Evolutionary conservation across 2,329 filamentous ascomycete genomes (phyloP).

Genomic region (Exophiala dermatitidis): DNA sequence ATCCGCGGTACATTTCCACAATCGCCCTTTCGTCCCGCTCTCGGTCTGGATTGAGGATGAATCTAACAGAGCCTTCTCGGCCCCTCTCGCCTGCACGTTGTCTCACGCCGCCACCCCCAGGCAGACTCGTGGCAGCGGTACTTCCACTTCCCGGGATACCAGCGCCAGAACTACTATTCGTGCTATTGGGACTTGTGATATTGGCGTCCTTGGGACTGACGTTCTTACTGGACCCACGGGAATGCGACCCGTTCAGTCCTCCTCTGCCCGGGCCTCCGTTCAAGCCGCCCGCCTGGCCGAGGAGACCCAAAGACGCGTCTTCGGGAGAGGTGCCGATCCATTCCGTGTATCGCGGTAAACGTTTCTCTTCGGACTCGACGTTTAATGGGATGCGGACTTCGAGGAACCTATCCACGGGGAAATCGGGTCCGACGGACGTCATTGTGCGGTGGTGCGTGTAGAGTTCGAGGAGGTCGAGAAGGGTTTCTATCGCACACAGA

Average conservation of each 20-base stretch:
- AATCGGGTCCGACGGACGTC: constrained; percentile 65
- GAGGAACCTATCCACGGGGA: constrained; percentile 72
- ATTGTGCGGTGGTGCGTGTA: constrained; percentile 75
- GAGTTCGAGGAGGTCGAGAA: constrained; percentile 83
- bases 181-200: constrained; percentile 11
- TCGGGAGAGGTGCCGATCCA: constrained; percentile 34
- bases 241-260: constrained; percentile 6
- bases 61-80: constrained; percentile 71
- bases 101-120: constrained; percentile 11
- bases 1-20: constrained; percentile 48
- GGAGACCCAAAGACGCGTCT: not conserved
- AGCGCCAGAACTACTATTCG: constrained; percentile 5
- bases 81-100: constrained; percentile 37
- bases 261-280: constrained; percentile 3
- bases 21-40: constrained; percentile 63
- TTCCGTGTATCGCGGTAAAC: constrained; percentile 57
- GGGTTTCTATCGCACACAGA: constrained; percentile 55
- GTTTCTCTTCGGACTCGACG: constrained; percentile 61
- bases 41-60: constrained; percentile 74
- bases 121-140: constrained; percentile 12
- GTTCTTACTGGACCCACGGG: constrained; percentile 10
- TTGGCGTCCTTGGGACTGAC: constrained; percentile 19
- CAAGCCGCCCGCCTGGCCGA: not conserved
- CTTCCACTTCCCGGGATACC: not conserved
- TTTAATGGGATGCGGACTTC: constrained; percentile 82